Conservation (phyloP, 306 rosid species). For the Begonia peltatifolia region DNA sequence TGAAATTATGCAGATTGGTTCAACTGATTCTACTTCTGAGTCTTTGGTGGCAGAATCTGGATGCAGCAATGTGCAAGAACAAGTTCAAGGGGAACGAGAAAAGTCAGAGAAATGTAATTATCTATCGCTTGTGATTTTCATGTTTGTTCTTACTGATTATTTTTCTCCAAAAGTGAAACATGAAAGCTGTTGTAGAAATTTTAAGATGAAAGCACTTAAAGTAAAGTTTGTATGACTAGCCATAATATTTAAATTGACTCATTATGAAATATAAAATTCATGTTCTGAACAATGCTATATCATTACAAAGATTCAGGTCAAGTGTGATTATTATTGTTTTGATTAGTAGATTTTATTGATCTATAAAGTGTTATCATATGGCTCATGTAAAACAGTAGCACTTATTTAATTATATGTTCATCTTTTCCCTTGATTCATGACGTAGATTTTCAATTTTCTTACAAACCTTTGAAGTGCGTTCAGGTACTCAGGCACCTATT, state of each 20-base stretch:
- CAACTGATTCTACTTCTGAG: conserved; percentile 25
- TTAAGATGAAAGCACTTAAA: not conserved
- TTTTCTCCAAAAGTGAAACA: conserved; percentile 2
- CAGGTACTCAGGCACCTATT: conserved; percentile 24
- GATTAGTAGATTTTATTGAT: conserved; percentile 3
- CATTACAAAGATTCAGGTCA: not conserved
- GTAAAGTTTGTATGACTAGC: not conserved
- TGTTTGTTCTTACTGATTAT: conserved; percentile 1
- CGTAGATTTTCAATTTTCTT: conserved; percentile 15
- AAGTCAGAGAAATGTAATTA: conserved; percentile 42
- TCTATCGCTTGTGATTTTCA: conserved; percentile 15
- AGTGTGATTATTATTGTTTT: not conserved
- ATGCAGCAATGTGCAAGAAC: conserved; percentile 33
- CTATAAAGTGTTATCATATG: not conserved
- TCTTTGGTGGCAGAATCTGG: conserved; percentile 14
- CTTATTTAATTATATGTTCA: too few species aligned
- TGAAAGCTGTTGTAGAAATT: not conserved
- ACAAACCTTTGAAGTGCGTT: conserved; percentile 28
- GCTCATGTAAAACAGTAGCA: too few species aligned
- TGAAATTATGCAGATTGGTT: conserved; percentile 20
- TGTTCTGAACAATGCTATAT: not conserved
- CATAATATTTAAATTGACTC: not conserved
- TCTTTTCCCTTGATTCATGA: not conserved
- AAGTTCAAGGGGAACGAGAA: conserved; percentile 32
- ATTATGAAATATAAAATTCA: not conserved